Base-by-base conservation (phyloP, 2,329 filamentous ascomycete species). In the Diaporthe longicolla region DNA sequence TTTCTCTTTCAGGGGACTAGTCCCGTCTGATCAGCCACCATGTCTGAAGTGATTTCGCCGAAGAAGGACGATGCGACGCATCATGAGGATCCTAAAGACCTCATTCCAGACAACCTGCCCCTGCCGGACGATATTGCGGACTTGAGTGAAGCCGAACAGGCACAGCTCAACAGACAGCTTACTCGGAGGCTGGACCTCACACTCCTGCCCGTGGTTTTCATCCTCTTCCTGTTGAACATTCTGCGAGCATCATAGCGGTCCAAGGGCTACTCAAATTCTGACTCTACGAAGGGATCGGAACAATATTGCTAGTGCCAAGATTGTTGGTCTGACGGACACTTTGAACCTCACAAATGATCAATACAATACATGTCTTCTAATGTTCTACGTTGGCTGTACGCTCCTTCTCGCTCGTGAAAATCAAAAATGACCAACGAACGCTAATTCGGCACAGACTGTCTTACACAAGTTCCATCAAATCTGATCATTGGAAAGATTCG, bases 371-470 rank as follows among this genome's bases (percentile, higher is more conserved):
- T 66, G 29, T 45, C 26, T 65, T 4, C 43, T 65, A 7, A 65
- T 65, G 61, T 65, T 65, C 24, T 65, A 65, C 7, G 61, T 65
- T 65, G 61, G 61, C 17, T 65, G 61, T 65, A 50, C 3, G 61
- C 26, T 48, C 15, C 15, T 48, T 7, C 19, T n/a, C n/a, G n/a
- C n/a, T n/a, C n/a, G n/a, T n/a, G n/a, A n/a, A n/a, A n/a, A n/a
- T n/a, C n/a, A n/a, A n/a, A n/a, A n/a, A n/a, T n/a, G n/a, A n/a
- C n/a, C 35, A 37, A 37, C 35, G 35, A 37, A 0, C 1, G 43
- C 61, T 65, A 21, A 50, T 35, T 50, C 7, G 43, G 3, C 17
- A 35, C 2, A 65, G 61, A 65, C 4, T 65, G 61, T 65, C 43
- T 65, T 0, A 65, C 61, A 4, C 61, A 65, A 50, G 61, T 65